Evolutionary conservation across 345 rosid genomes (phyloP).

Genomic region (Bruguiera sexangula): DNA sequence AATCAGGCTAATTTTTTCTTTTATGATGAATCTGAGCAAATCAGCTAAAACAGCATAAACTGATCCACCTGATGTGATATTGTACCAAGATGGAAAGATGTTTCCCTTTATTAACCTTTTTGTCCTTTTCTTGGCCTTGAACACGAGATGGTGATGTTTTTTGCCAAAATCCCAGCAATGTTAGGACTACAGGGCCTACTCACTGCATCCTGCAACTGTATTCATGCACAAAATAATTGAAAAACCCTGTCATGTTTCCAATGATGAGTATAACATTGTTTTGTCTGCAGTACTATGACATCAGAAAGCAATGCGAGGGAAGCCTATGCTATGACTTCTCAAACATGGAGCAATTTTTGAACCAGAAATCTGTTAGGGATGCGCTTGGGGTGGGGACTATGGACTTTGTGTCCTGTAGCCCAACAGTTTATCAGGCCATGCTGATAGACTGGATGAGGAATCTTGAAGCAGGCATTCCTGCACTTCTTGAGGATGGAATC

Average conservation of each 20-base stretch:
- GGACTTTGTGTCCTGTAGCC: constrained; percentile 89
- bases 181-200: too few relatives aligned
- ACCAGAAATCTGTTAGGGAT: constrained; percentile 62
- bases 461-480: constrained; percentile 88
- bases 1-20: too few relatives aligned
- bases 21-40: too few relatives aligned
- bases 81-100: too few relatives aligned
- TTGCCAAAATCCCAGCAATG: too few relatives aligned
- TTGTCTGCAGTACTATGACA: constrained; percentile 77
- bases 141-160: neutral
- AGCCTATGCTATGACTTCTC: constrained; percentile 97
- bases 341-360: constrained; percentile 89
- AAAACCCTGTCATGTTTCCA: neutral
- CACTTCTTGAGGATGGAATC: constrained; percentile 89
- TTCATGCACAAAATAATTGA: neutral
- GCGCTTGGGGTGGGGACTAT: constrained; percentile 81
- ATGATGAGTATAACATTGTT: constrained; percentile 13
- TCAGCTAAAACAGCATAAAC: too few relatives aligned
- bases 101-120: neutral
- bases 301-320: constrained; percentile 86
- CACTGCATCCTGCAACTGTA: neutral
- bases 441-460: constrained; percentile 95
- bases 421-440: constrained; percentile 80
- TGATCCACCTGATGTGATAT: too few relatives aligned
- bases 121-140: neutral